Evolutionary conservation across 345 rosid genomes (phyloP).

Genomic region (Syzygium aqueum): DNA sequence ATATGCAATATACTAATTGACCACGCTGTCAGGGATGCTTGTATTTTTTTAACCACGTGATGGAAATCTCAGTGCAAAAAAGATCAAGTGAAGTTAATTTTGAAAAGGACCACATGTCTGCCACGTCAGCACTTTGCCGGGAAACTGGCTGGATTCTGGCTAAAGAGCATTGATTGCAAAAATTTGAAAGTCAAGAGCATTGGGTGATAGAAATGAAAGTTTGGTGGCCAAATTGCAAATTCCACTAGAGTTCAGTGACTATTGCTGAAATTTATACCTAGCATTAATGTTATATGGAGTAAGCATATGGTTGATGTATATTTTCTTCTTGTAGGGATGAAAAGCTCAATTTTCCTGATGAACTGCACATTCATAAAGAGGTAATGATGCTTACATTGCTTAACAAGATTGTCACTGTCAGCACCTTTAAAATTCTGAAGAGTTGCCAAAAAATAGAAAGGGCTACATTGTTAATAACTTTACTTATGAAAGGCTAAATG

Average conservation of each 20-base stretch:
- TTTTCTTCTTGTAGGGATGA: conserved; percentile 46
- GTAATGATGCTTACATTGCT: conserved; percentile 7
- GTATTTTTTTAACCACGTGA: not conserved
- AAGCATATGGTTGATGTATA: not conserved
- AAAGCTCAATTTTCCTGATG: conserved; percentile 61
- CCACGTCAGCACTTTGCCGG: not conserved
- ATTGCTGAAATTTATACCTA: not conserved
- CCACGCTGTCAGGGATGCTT: not conserved
- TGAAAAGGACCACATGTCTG: not conserved
- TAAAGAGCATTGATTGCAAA: not conserved
- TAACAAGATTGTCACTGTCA: not conserved
- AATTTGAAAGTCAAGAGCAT: not conserved
- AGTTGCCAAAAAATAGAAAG: not conserved
- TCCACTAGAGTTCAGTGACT: not conserved
- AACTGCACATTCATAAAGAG: conserved; percentile 49
- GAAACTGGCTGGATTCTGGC: not conserved
- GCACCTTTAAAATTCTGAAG: not conserved
- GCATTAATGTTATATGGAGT: not conserved
- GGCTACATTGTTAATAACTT: not conserved
- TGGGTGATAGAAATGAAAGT: not conserved
- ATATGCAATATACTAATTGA: not conserved
- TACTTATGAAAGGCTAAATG: not conserved
- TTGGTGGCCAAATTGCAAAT: not conserved
- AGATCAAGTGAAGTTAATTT: not conserved
- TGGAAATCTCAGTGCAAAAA: not conserved